Percentiles rank a stretch among this genome's conserved stretches.
phyloP scores from a whole-genome alignment of 306 rosid species.

The Vigna nakashimae region DNA sequence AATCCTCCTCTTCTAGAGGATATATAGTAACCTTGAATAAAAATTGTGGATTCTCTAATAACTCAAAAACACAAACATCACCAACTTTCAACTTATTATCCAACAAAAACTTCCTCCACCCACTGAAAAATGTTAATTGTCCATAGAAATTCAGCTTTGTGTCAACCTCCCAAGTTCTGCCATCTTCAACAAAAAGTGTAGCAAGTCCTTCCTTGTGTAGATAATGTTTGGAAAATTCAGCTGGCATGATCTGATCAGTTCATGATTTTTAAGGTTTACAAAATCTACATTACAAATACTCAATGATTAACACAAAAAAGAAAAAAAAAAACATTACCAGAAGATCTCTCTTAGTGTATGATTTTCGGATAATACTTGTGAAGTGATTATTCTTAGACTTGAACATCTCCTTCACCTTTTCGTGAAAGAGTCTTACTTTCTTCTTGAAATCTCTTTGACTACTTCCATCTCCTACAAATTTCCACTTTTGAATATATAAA shows the following conservation, averaged over 20 bases:
- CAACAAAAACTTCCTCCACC: constrained; percentile 21
- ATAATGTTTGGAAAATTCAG: neutral
- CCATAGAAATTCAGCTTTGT: neutral
- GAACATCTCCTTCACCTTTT: constrained; percentile 13
- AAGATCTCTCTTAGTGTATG: constrained; percentile 25
- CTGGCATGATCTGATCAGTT: constrained; percentile 23
- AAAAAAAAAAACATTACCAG: constrained; percentile 21
- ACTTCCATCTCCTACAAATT: too few relatives aligned
- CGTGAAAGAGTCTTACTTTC: neutral
- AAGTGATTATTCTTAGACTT: neutral
- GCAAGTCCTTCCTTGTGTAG: neutral
- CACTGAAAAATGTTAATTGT: neutral
- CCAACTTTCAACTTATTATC: constrained; percentile 27
- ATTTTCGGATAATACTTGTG: neutral
- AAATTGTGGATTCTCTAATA: neutral
- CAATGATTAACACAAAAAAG: neutral
- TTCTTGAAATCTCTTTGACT: neutral
- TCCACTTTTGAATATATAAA: too few relatives aligned
- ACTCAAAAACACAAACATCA: constrained; percentile 41
- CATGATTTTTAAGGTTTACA: neutral
- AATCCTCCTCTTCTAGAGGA: neutral
- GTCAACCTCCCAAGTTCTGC: constrained; percentile 22
- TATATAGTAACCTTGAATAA: constrained; percentile 30
- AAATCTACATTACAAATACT: neutral
- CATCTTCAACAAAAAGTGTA: neutral